Evolutionary conservation across 495 filamentous ascomycete genomes (phyloP), one percentile per base, ranked within the genome.

Genomic region (Lindgomyces ingoldianus): DNA sequence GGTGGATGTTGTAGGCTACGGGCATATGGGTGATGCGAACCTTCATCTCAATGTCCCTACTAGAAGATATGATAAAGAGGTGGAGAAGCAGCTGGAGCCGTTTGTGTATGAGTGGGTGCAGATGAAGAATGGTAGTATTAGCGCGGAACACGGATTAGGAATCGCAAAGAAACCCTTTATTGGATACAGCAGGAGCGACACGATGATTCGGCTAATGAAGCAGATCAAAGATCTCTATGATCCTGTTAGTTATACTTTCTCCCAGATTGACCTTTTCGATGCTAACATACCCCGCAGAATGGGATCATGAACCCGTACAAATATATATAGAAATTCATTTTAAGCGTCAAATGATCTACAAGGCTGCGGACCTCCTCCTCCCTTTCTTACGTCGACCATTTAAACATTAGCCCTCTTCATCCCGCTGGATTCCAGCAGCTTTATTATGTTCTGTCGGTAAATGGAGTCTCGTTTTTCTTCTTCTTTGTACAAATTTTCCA

Each of bases 21-120:
- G 94, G 11, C 94, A 98, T 75, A 96, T 98, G 90, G 94, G 94
- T 29, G 94, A 98, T 74, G 85, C 89, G 3, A 98, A 98, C 74
- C 74, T 98, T 65, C 94, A 98, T 76, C 78, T 98, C 59, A 98
- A 98, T 75, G 81, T 98, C 18, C 78, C 89, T 0, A 88, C 88
- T 24, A 78, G 93, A 60, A 77, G 86, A 58, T 98, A 91, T 74
- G 89, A 92, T 75, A 91, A 91, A 78, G 80, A 86, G 54, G 91
- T 98, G 22, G 94, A 98, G 80, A 84, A 92, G 77, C 84, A 80
- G 45, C 83, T 98, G 24, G 94, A 98, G 78, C 94, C 94, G 2
- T 98, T 88, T 78, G 88, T 98, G 27, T 98, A 96, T 72, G 92
- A 98, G 75, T 98, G 94, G 94, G 93, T 98, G 60, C 81, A 84